Base-by-base conservation (phyloP, 768 basidiomycete species). In the Amyloporia xantha region DNA sequence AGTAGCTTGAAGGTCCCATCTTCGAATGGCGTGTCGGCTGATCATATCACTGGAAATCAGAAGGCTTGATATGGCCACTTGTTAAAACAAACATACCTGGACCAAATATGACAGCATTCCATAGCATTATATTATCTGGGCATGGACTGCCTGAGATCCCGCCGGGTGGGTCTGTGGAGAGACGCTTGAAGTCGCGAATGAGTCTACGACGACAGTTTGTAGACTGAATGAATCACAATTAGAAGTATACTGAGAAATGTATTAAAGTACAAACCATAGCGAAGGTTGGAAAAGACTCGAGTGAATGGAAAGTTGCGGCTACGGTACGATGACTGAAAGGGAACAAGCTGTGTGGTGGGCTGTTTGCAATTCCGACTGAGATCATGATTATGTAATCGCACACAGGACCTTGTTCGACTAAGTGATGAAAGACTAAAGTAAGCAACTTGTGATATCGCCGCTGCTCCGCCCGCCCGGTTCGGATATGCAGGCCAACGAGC, bases 51-150 rank as follows among this genome's bases (percentile, higher is more conserved):
- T 47, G 26, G 27, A 52, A 17, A 27, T 11, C 28, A 36, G 44
- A 46, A 24, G 41, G 51, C 49, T 28, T 30, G 20, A 39, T 47
- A 21, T 41, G 40, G 9, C 10, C 38, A 20, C 9, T 3, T 21
- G n/a, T 17, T 23, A 15, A 20, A 24, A 3, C 5, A 28, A 15
- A 69, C 85, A 61, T 51, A 93, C 95, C 86, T 68, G 96, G 96
- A 2, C 96, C 96, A 62, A 99, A 98, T 54, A 99, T 99, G 49
- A 99, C 96, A 1, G 96, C 96, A 61, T 99, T 99, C 96, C 96
- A 99, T 13, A 97, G 77, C 92, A 98, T 96, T 67, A 99, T 96
- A 66, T 98, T 98, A 65, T 98, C 96, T 2, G 91, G 85, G 63
- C 91, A 93, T 62, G 96, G 95, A 60, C 91, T 94, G 12, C 95